Percentiles rank a stretch among this genome's conserved stretches.
Evolutionary conservation across 306 rosid genomes (phyloP).

Genomic region (Sicyos edulis): DNA sequence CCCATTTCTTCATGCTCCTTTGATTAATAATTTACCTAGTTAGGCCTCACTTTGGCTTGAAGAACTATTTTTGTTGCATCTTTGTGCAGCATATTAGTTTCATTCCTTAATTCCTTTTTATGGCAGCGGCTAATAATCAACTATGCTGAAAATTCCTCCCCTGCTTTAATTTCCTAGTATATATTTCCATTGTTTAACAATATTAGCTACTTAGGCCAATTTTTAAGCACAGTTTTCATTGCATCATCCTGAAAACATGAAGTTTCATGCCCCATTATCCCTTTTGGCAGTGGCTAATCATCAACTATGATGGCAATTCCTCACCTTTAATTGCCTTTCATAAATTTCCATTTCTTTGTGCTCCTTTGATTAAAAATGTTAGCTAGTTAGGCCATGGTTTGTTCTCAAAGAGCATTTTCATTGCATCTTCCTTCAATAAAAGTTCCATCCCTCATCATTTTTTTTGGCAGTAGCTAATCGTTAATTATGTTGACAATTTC

Average conservation of each 20-base stretch:
- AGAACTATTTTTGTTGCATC: neutral
- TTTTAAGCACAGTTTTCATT: neutral
- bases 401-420: too few species aligned
- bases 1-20: neutral
- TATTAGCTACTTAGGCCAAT: neutral
- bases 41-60: neutral
- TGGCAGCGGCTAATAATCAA: neutral
- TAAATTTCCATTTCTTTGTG: neutral
- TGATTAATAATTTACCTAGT: neutral
- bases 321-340: neutral
- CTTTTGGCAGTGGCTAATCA: neutral
- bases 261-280: neutral
- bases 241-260: neutral
- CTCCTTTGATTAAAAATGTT: neutral
- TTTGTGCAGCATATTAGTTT: too few species aligned
- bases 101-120: neutral
- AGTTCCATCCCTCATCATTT: too few species aligned
- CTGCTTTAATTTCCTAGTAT: neutral
- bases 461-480: too few species aligned
- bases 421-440: too few species aligned
- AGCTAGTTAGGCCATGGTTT: too few species aligned
- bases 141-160: neutral
- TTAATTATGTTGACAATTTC: too few species aligned
- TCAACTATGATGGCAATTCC: neutral
- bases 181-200: neutral